Evolutionary conservation across 805 yeast species (phyloP), one percentile per base, ranked within the genome.

Genomic region (Zygosaccharomyces lentus): DNA sequence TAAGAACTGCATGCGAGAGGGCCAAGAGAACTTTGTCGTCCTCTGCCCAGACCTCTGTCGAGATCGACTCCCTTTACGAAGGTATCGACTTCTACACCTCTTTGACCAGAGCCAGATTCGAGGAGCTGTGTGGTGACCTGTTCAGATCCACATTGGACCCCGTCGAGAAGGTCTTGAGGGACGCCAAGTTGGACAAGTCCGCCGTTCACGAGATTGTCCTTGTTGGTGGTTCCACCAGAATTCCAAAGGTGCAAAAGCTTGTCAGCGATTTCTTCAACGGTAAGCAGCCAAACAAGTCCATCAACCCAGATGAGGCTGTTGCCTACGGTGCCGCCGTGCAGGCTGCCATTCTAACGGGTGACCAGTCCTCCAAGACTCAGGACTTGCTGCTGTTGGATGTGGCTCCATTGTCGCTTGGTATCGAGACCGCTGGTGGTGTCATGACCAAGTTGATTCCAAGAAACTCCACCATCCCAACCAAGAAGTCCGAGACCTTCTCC

Each of bases 381-480:
- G 98, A 90, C 71, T 78, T 90, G 71, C 80, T 93, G 70, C 82
- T 91, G 69, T 84, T 93, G 71, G 99, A 91, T 82, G 99, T 91
- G 73, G 96, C 97, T 70, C 98, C 99, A 73, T 82, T 91, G 70
- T 90, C 98, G 51, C 73, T 91, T 65, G 99, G 99, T 84, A 91
- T 91, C 74, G 98, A 91, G 80, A 91, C 97, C 65, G 96, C 97
- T 70, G 98, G 99, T 82, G 98, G 98, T 84, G 93, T 90, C 75
- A 90, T 91, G 96, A 90, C 98, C 74, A 88, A 88, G 77, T 86
- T 91, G 76, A 91, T 91, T 65, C 96, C 96, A 77, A 86, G 99
- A 81, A 91, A 91, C 86, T 85, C 97, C 51, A 90, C 98, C 55
- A 89, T 91, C 62, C 99, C 99, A 76, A 87, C 96, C 70, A 91